Evolutionary conservation across 176 grass and related monocot genomes (phyloP), one percentile per base, ranked within the genome.

Genomic region (Triticum urartu): DNA sequence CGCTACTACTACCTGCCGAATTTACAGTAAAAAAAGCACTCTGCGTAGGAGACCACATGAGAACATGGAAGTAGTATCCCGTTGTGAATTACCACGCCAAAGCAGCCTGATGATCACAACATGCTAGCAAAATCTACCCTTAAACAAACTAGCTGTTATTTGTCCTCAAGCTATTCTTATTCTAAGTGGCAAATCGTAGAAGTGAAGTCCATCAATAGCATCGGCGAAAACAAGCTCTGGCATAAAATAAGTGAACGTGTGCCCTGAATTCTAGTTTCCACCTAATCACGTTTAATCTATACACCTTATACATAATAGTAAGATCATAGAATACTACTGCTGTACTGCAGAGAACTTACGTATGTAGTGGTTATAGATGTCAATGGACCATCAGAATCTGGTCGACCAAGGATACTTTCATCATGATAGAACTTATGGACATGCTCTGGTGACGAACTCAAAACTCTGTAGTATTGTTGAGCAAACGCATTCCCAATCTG

Each of bases 401-500:
- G 72, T 60, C 96, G 88, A 59, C 92, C 90, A 47, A 98, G 88
- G 75, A 72, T 82, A 86, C 93, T 95, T 24, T 85, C 90, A 64
- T 92, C 96, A 42, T 89, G 79, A 74, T 98, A 98, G 83, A 98
- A 98, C 81, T 48, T 90, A 81, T 95, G 84, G 66, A 89, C 81
- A 20, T 88, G 43, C 66, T 92, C 84, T n/a, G 82, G 91, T 20
- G 86, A 38, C 26, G 15, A 33, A 79, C 79, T 43, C 35, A 98
- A 87, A 81, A 91, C 88, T 17, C 83, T 48, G 61, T 95, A 98
- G 79, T 98, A 98, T 32, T 98, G 93, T 67, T 94, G 79, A 54
- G 91, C 90, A 86, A 98, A 98, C 83, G 96, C 91, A 81, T 13
- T 82, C 18, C 84, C 93, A 88, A 98, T 76, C 96, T 98, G 88